Base-by-base conservation (phyloP, 1,284 basidiomycete genomes). In the Ustilago sp. region DNA sequence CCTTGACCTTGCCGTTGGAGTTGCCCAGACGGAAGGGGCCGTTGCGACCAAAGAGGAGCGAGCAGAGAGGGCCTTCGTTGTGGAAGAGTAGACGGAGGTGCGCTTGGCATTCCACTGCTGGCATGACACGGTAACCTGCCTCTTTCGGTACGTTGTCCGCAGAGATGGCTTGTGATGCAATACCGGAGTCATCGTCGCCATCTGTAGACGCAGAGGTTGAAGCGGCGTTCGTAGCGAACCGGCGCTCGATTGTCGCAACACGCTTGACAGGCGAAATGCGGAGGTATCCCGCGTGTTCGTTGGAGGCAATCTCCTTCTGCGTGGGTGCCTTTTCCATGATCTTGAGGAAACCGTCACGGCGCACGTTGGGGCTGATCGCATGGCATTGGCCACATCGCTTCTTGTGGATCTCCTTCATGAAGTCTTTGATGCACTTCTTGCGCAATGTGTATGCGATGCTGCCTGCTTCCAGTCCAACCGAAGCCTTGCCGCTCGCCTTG, bases 301-400 rank as follows among this genome's bases (percentile, higher is more conserved):
- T 77, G 50, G 66, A 62, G 19, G 70, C 74, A 23, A 71, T 64
- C 51, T 73, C 74, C 32, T 58, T 62, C 12, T 63, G 50, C 11
- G 56, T 38, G 7, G 70, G 70, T 15, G 74, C 63, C 65, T 69
- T 74, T 53, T 98, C 95, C 85, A 98, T 92, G 74, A 99, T 90
- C 88, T 98, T 98, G 68, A 94, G 93, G 84, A 93, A 90, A 1
- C 94, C 94, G 85, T 99, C 97, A 86, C 95, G 98, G 68, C 95
- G 92, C 87, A 94, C 93, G 0, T 93, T 93, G 83, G 94, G 94
- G 2, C 89, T 91, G 88, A 87, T 95, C 92, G 92, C 94, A 66
- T 88, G 88, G 87, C 96, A 99, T 66, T 90, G 89, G 1, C 88
- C 87, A 85, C 96, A 99, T 9, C 72, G 74, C 81, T 90, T 93